These are phyloP conservation scores for Chloris gayana DNA, from an alignment of 176 grass and related monocot species.

Conservation along the genomic window DNA sequence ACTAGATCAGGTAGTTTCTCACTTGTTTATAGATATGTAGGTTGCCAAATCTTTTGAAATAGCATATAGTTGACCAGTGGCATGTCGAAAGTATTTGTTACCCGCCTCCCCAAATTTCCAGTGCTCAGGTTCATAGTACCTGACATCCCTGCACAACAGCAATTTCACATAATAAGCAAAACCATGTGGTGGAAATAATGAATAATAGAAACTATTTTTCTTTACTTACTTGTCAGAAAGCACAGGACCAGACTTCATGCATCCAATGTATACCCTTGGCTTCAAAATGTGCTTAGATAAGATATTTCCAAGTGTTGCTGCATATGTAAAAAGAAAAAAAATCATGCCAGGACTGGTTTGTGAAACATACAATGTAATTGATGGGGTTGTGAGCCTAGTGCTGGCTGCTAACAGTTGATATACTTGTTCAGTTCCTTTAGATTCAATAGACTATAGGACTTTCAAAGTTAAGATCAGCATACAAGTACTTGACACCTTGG, in stretches of 20 bases:
- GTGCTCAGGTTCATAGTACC: constrained; percentile 91
- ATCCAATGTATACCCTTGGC: constrained; percentile 87
- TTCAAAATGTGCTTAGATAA: constrained; percentile 71
- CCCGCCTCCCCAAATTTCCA: constrained; percentile 91
- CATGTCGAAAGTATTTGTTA: constrained; percentile 92
- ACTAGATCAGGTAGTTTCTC: constrained; percentile 20
- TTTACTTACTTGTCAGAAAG: constrained; percentile 68
- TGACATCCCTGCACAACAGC: constrained; percentile 54
- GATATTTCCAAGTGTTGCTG: constrained; percentile 81
- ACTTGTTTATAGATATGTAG: constrained; percentile 89
- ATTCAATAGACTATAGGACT: constrained; percentile 17
- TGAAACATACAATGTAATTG: constrained; percentile 18
- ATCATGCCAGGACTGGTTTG: constrained; percentile 8
- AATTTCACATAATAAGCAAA: constrained; percentile 15
- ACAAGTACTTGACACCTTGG: neutral
- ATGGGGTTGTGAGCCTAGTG: neutral
- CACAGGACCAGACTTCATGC: constrained; percentile 95
- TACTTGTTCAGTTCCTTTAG: neutral
- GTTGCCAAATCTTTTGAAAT: constrained; percentile 92
- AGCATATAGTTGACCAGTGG: constrained; percentile 87
- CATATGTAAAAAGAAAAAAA: constrained; percentile 27
- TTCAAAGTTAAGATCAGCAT: neutral
- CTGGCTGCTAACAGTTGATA: neutral
- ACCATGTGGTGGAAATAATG: neutral
- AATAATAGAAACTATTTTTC: neutral